Evolutionary conservation across 2,329 filamentous ascomycete genomes (phyloP).

Genomic region (Allantophomopsis cytisporea): DNA sequence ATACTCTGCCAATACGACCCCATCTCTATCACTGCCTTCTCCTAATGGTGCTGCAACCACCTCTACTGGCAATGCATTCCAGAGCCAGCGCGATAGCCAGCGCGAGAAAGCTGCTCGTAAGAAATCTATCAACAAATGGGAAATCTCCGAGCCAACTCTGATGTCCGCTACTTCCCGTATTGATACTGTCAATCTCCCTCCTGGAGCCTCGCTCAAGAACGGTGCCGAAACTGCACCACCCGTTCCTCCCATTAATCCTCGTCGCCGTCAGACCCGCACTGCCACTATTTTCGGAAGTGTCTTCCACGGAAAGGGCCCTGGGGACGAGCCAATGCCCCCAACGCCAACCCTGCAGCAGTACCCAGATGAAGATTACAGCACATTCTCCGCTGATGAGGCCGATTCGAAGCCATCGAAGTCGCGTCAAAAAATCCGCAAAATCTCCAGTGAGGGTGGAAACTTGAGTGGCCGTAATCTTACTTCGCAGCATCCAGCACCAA

Average conservation of each 20-base stretch:
- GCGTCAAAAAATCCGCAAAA: conserved; percentile 14
- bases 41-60: conserved; percentile 9
- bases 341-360: background rate
- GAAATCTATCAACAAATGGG: conserved; percentile 17
- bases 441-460: conserved; percentile 17
- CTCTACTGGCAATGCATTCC: conserved; percentile 8
- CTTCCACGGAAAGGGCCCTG: conserved; percentile 11
- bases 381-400: conserved; percentile 17
- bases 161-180: conserved; percentile 18
- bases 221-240: conserved; percentile 14
- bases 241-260: conserved; percentile 18
- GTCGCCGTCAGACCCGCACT: conserved; percentile 14
- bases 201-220: conserved; percentile 14
- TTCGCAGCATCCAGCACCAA: conserved; percentile 1
- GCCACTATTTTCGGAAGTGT: conserved; percentile 15
- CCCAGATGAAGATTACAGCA: conserved; percentile 15
- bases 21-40: conserved; percentile 10
- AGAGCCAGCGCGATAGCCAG: conserved; percentile 2
- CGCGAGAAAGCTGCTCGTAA: conserved; percentile 10
- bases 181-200: conserved; percentile 16
- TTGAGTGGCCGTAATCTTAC: conserved; percentile 8
- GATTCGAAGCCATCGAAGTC: conserved; percentile 10
- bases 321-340: conserved; percentile 6
- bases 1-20: conserved; percentile 16
- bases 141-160: conserved; percentile 19